phyloP scores from a whole-genome alignment of 108 stramenopile species.

The Pseudonitzschia pungens region DNA sequence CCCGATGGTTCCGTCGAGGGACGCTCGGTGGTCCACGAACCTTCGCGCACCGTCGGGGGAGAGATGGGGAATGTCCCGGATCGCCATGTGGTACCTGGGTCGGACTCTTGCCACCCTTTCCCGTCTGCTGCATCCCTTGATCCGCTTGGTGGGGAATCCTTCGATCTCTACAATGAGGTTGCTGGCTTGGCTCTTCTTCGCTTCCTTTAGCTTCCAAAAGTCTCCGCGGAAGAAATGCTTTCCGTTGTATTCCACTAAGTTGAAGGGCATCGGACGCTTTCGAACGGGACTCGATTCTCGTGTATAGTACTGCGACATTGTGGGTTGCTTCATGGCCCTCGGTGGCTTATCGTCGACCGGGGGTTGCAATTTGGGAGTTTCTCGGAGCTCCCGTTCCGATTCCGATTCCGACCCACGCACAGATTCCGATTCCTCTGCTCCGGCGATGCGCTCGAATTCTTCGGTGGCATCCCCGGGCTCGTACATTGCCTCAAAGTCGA shows the following conservation, averaged over 20 bases:
- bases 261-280: not conserved
- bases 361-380: not conserved
- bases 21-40: not conserved
- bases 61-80: not conserved
- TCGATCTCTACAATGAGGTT: not conserved
- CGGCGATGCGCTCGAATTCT: too few relatives aligned
- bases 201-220: not conserved
- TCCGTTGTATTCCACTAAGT: not conserved
- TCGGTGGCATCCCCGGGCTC: not conserved
- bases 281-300: not conserved
- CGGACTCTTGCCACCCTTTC: not conserved
- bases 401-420: too few relatives aligned
- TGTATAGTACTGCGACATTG: not conserved
- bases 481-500: conserved; percentile 1
- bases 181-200: not conserved
- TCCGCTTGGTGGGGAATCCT: not conserved
- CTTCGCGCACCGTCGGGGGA: not conserved
- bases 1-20: not conserved
- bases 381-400: too few relatives aligned
- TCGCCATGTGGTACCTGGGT: not conserved
- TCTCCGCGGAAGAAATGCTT: not conserved
- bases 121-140: not conserved
- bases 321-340: not conserved
- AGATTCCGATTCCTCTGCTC: not conserved
- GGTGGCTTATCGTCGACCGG: not conserved